Evolutionary conservation across 225 moss, liverwort and hornwort species (phyloP), one percentile per base, ranked within the genome.

Genomic region (Lunularia cruciata): DNA sequence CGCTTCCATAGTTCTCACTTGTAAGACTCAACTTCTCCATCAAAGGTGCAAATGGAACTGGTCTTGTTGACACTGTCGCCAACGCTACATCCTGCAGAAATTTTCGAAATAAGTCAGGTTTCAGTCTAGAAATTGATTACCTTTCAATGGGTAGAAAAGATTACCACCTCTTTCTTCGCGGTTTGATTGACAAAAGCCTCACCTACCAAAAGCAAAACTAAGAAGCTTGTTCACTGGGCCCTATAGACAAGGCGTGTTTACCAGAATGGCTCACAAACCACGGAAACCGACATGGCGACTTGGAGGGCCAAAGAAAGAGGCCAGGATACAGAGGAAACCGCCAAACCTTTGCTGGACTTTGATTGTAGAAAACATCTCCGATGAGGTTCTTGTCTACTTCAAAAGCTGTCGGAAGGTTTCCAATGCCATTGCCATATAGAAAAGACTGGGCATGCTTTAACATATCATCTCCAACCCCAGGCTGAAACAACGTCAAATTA

Each of bases 41-140:
- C 16, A 92, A 87, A 56, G 98, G 93, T 27, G 93, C 83, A 73
- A 98, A 90, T 57, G 98, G 98, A n/a, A 98, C 84, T 34, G 98
- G 88, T 47, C 89, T 87, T 77, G 93, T 85, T 73, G 98, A 86
- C n/a, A 93, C 91, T 60, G 85, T 84, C 55, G 98, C 98, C 75
- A 98, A 67, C 8, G 93, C 98, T 72, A 98, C 79, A 71, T 98
- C 98, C 93, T 96, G 85, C 69, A 70, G 33, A 75, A n/a, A n/a
- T n/a, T n/a, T n/a, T n/a, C n/a, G n/a, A n/a, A n/a, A n/a, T n/a
- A n/a, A n/a, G n/a, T n/a, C n/a, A n/a, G n/a, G n/a, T n/a, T n/a
- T n/a, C n/a, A n/a, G n/a, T n/a, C n/a, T n/a, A n/a, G n/a, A n/a
- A n/a, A n/a, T n/a, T n/a, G n/a, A n/a, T n/a, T n/a, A n/a, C n/a